Evolutionary conservation across 208 protist genomes (phyloP).

Genomic region (Porcisia deanei): DNA sequence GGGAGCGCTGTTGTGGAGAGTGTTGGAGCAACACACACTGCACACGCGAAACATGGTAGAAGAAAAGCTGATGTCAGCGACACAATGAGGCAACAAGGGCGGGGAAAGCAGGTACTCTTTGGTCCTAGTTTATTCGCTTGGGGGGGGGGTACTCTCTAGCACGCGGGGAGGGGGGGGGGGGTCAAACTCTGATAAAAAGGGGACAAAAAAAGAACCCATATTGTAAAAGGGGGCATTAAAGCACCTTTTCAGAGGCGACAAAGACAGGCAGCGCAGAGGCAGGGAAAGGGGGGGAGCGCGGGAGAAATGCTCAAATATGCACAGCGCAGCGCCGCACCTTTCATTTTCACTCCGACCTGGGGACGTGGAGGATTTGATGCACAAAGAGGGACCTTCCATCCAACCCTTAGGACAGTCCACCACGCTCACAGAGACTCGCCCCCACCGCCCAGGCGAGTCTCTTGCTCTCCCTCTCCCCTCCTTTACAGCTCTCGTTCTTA

Average conservation of each 20-base stretch:
- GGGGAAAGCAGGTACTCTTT: neutral
- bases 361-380: neutral
- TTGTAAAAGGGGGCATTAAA: neutral
- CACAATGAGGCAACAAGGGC: neutral
- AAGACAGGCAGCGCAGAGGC: neutral
- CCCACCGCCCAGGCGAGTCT: neutral
- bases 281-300: neutral
- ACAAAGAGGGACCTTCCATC: neutral
- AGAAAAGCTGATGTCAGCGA: neutral
- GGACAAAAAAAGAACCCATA: neutral
- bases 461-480: neutral
- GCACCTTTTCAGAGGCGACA: too few relatives aligned
- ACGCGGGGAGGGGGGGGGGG: neutral
- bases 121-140: neutral
- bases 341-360: neutral
- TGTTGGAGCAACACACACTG: slow-evolving; percentile 32
- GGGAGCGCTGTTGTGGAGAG: slow-evolving; percentile 55
- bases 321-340: neutral
- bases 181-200: neutral
- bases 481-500: neutral
- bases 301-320: neutral
- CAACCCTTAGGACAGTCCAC: neutral
- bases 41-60: slow-evolving; percentile 7
- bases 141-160: neutral
- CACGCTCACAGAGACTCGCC: neutral